Evolutionary conservation across 176 grass and related monocot species (phyloP).

Genomic region (Olyra latifolia): DNA sequence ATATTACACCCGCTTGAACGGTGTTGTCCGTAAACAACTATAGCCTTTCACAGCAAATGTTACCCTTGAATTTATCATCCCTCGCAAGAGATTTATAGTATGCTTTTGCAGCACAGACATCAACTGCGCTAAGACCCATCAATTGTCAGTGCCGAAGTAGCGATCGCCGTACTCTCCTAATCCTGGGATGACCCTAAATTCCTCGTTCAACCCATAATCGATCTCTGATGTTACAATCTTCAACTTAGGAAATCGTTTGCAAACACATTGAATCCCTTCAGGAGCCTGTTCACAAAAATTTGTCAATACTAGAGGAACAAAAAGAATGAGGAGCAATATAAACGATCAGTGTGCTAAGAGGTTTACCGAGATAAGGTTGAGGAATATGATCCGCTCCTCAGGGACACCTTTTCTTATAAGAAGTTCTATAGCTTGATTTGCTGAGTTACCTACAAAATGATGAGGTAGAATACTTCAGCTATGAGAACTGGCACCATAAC

Average conservation of each 20-base stretch:
- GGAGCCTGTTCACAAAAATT: constrained; percentile 58
- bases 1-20: background rate
- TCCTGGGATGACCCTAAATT: constrained; percentile 87
- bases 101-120: background rate
- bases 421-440: constrained; percentile 94
- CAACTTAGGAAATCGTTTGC: constrained; percentile 71
- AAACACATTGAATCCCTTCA: constrained; percentile 92
- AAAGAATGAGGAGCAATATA: background rate
- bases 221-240: constrained; percentile 99
- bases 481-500: background rate
- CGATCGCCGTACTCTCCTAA: constrained; percentile 94
- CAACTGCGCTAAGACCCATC: constrained; percentile 1
- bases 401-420: constrained; percentile 94
- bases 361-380: constrained; percentile 92
- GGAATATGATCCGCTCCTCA: constrained; percentile 89
- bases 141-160: constrained; percentile 92
- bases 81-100: background rate
- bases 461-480: background rate
- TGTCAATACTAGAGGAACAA: background rate
- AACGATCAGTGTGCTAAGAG: background rate
- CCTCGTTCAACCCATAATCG: constrained; percentile 74
- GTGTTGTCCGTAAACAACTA: background rate
- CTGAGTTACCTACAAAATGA: constrained; percentile 72
- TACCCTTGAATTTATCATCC: background rate
- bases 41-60: background rate